Evolutionary conservation across 2,329 filamentous ascomycete species (phyloP), one percentile per base, ranked within the genome.

Genomic region (Escovopsis weberi): DNA sequence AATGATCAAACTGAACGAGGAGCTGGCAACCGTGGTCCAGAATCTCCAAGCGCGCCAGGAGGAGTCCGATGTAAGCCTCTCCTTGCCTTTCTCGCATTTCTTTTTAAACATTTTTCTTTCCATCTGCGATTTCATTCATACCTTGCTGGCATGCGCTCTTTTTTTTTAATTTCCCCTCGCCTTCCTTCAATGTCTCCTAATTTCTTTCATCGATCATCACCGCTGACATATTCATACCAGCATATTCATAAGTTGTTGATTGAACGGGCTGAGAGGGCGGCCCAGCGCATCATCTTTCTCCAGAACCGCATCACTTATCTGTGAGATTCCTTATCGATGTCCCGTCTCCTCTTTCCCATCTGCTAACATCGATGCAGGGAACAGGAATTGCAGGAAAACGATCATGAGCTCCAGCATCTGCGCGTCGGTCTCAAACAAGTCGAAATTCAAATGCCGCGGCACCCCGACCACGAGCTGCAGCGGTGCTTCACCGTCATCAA

Each of bases 161-260:
- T 37, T 37, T 42, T 30, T 30, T 30, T 30, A 10, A 30, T 30
- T 6, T n/a, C n/a, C n/a, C n/a, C n/a, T n/a, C n/a, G n/a, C n/a
- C n/a, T n/a, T n/a, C n/a, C n/a, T n/a, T n/a, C n/a, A n/a, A n/a
- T n/a, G n/a, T n/a, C n/a, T n/a, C n/a, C n/a, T n/a, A n/a, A n/a
- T n/a, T n/a, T n/a, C n/a, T n/a, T n/a, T n/a, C n/a, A n/a, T n/a
- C n/a, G 28, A 30, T 30, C 28, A 30, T 3, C 28, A 6, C 10
- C 28, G 28, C 28, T 30, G 28, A 30, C 28, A 6, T 23, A 33
- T 28, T 12, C 32, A 26, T 39, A 2, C 30, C 34, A 76, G 66
- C 75, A 80, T 49, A 78, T 83, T 44, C 76, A 81, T 52, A 66
- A 66, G 23, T 58, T 81, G 30, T 69, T 81, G 19, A 66, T 77